phyloP scores from a whole-genome alignment of 2,329 filamentous ascomycete species.

The Ceratocystis harringtonii region DNA sequence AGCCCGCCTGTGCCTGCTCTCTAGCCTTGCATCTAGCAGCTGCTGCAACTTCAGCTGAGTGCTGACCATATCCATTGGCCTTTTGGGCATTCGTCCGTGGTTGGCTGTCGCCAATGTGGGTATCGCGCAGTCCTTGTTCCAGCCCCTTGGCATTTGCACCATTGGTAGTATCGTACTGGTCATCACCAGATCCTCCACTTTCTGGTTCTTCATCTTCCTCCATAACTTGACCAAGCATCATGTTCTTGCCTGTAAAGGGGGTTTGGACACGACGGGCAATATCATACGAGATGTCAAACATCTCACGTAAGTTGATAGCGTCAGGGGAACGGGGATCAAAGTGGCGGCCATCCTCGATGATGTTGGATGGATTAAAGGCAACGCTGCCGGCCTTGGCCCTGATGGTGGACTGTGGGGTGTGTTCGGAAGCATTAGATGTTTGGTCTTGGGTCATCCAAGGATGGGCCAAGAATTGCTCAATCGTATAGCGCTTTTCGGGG shows the following conservation, averaged over 20 bases:
- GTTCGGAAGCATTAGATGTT: conserved; percentile 20
- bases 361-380: conserved; percentile 41
- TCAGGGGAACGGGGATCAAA: conserved; percentile 92
- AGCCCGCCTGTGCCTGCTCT: conserved; percentile 59
- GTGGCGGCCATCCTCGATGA: conserved; percentile 47
- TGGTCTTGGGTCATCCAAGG: conserved; percentile 71
- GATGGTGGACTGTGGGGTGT: conserved; percentile 29
- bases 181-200: conserved; percentile 21
- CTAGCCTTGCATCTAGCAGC: conserved; percentile 68
- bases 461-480: conserved; percentile 82
- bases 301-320: conserved; percentile 86
- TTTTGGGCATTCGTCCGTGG: conserved; percentile 35
- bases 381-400: conserved; percentile 20
- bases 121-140: conserved; percentile 75
- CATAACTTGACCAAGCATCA: conserved; percentile 50
- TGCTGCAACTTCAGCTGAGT: conserved; percentile 68
- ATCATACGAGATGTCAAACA: conserved; percentile 96
- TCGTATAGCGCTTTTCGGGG: conserved; percentile 86
- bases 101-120: conserved; percentile 53
- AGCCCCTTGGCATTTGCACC: conserved; percentile 44
- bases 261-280: conserved; percentile 96
- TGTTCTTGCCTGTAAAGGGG: conserved; percentile 75
- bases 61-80: conserved; percentile 62
- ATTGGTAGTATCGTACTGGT: conserved; percentile 26
- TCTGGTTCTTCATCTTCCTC: conserved; percentile 51